Evolutionary conservation across 2,329 filamentous ascomycete species (phyloP).

Genomic region (Diaporthe humulicola): DNA sequence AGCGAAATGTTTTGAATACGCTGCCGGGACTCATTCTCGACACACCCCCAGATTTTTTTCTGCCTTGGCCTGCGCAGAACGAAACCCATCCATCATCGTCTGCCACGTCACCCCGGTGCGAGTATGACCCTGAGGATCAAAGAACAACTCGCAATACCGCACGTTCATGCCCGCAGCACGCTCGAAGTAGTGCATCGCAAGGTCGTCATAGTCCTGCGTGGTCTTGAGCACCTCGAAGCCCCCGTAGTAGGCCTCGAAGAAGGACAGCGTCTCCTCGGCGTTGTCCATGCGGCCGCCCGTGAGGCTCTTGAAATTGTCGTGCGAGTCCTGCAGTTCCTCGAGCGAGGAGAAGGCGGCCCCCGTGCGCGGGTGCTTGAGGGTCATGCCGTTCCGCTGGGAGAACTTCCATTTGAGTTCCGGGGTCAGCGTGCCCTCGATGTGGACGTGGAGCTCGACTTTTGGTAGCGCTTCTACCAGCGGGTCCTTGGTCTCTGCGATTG

Average conservation of each 20-base stretch:
- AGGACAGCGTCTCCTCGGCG: slow-evolving; percentile 47
- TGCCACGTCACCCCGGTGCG: slow-evolving; percentile 50
- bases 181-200: slow-evolving; percentile 54
- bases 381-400: slow-evolving; percentile 53
- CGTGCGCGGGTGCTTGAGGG: slow-evolving; percentile 44
- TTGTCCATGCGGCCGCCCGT: slow-evolving; percentile 53
- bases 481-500: not conserved
- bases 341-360: slow-evolving; percentile 41
- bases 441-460: slow-evolving; percentile 61
- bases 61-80: slow-evolving; percentile 49
- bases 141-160: slow-evolving; percentile 56
- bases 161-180: slow-evolving; percentile 52
- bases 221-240: slow-evolving; percentile 50
- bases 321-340: slow-evolving; percentile 50
- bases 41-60: slow-evolving; percentile 43
- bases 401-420: slow-evolving; percentile 57
- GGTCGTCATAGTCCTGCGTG: slow-evolving; percentile 54
- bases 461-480: slow-evolving; percentile 47
- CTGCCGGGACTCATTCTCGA: not conserved
- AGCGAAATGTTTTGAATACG: not conserved
- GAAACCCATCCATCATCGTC: slow-evolving; percentile 52
- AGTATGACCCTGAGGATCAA: slow-evolving; percentile 58
- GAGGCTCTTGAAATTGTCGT: slow-evolving; percentile 53
- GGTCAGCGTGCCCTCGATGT: slow-evolving; percentile 61
- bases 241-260: slow-evolving; percentile 51